Percentiles rank a stretch among this genome's conserved stretches.
These are phyloP conservation scores for Fusarium goolgardi DNA, from an alignment of 2,329 filamentous ascomycete species.

Conservation along the genomic window DNA sequence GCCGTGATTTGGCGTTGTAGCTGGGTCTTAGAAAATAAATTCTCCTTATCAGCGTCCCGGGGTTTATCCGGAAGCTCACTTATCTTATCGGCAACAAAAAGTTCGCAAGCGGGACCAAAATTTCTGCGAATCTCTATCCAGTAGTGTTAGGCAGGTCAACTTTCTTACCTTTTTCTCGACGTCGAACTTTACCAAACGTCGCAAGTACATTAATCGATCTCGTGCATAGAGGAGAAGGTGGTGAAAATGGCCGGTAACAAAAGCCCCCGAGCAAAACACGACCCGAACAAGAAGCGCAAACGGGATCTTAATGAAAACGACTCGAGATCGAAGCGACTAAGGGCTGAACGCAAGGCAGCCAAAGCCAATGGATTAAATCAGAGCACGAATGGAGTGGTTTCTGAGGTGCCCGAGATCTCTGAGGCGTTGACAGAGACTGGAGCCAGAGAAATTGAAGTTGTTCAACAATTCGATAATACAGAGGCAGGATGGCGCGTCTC, in stretches of 20 bases:
- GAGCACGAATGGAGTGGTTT: constrained; percentile 20
- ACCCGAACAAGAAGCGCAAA: constrained; percentile 61
- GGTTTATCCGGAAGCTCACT: constrained; percentile 48
- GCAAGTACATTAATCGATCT: constrained; percentile 33
- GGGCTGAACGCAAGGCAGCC: constrained; percentile 49
- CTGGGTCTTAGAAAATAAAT: constrained; percentile 44
- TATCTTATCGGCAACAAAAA: constrained; percentile 58
- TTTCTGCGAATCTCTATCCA: constrained; percentile 49
- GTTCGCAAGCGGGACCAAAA: constrained; percentile 55
- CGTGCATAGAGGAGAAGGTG: constrained; percentile 19
- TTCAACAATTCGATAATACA: constrained; percentile 47
- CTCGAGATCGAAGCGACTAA: constrained; percentile 57
- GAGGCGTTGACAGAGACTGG: constrained; percentile 29
- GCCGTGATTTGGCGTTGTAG: constrained; percentile 31
- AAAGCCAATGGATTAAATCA: constrained; percentile 44
- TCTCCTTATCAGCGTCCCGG: constrained; percentile 40
- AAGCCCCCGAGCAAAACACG: constrained; percentile 50
- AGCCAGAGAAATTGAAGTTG: constrained; percentile 43
- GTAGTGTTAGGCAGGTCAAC: constrained; percentile 24
- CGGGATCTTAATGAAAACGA: constrained; percentile 57
- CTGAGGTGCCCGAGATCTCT: constrained; percentile 36
- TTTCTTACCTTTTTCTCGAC: constrained; percentile 36
- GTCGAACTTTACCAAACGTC: constrained; percentile 33
- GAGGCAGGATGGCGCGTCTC: constrained; percentile 68
- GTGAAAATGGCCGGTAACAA: constrained; percentile 53